Evolutionary conservation across 2,329 filamentous ascomycete genomes (phyloP), one percentile per base, ranked within the genome.

Genomic region (Epichloe elymi): DNA sequence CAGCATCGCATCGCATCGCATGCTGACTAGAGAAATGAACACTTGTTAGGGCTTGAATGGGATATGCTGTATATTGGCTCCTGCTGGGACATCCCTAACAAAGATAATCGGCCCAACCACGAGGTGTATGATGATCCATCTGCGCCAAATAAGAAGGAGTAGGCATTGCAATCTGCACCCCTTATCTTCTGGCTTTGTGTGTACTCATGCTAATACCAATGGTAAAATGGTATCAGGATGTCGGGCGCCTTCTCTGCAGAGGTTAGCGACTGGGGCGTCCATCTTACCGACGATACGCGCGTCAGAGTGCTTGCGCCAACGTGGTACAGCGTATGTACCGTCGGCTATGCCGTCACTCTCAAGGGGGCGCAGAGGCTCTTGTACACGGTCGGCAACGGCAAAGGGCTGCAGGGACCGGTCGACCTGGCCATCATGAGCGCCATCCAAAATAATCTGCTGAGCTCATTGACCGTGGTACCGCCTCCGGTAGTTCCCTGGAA

Each of bases 1-100:
- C 10, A 30, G 26, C 26, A 30, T 30, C 26, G 26, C 8, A 30
- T 10, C 26, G 26, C 26, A 30, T 30, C 26, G 26, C 7, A 8
- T 30, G 26, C 26, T 30, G 26, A 30, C 26, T 30, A 11, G 26
- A 30, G 26, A 30, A 30, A 30, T 11, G 8, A 30, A 30, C 26
- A 30, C 26, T 30, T 10, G 26, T 10, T 10, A 50, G 41, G 48
- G 15, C 36, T 46, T 4, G 40, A 50, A 17, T 50, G 48, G 48
- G 48, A 50, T 15, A 33, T 50, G 20, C 14, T 50, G 4, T 50
- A 50, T 23, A 39, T 46, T 2, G 48, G 48, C 23, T 35, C 41
- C 20, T 50, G 41, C 42, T 50, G 48, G 48, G 48, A 50, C 12
- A 50, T 50, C n/a, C 48, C 48, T 3, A n/a, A 43, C 11, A 17